These are phyloP conservation scores for Pseudogymnoascus pannorum DNA, from an alignment of 2,329 filamentous ascomycete genomes.

Conservation along the genomic window DNA sequence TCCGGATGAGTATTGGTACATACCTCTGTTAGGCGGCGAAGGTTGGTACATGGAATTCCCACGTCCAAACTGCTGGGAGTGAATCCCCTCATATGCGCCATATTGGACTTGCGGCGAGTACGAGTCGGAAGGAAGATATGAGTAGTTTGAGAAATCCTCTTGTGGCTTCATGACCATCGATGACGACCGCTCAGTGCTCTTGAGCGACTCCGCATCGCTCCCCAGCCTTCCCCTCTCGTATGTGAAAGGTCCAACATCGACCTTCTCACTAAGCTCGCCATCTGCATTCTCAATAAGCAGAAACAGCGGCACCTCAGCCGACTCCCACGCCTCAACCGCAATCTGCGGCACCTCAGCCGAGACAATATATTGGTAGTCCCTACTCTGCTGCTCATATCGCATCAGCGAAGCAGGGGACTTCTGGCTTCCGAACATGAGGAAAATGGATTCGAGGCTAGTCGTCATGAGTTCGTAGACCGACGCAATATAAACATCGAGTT, in stretches of 20 bases:
- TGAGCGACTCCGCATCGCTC: constrained; percentile 24
- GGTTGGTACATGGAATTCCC: not conserved
- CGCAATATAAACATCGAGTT: constrained; percentile 65
- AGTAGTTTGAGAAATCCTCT: not conserved
- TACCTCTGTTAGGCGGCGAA: not conserved
- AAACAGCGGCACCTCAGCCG: constrained; percentile 50
- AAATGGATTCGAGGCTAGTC: constrained; percentile 49
- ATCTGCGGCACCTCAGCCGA: constrained; percentile 64
- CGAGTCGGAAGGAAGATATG: not conserved
- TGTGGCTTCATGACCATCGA: constrained; percentile 35
- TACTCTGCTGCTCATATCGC: constrained; percentile 51
- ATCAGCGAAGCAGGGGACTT: constrained; percentile 61
- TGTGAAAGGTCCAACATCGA: constrained; percentile 54
- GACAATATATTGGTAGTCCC: constrained; percentile 62
- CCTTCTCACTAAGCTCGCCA: constrained; percentile 41
- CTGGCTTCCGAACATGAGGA: constrained; percentile 70
- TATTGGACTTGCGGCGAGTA: too few relatives aligned
- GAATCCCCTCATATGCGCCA: too few relatives aligned
- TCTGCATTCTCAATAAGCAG: constrained; percentile 52
- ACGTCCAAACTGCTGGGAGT: not conserved
- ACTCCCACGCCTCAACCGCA: constrained; percentile 46
- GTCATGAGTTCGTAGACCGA: constrained; percentile 67
- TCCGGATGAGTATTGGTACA: not conserved
- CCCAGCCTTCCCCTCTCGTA: constrained; percentile 35
- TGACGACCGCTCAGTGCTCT: constrained; percentile 48